These are phyloP conservation scores for Colletotrichum gigasporum DNA, from an alignment of 2,329 filamentous ascomycete species.

Conservation along the genomic window DNA sequence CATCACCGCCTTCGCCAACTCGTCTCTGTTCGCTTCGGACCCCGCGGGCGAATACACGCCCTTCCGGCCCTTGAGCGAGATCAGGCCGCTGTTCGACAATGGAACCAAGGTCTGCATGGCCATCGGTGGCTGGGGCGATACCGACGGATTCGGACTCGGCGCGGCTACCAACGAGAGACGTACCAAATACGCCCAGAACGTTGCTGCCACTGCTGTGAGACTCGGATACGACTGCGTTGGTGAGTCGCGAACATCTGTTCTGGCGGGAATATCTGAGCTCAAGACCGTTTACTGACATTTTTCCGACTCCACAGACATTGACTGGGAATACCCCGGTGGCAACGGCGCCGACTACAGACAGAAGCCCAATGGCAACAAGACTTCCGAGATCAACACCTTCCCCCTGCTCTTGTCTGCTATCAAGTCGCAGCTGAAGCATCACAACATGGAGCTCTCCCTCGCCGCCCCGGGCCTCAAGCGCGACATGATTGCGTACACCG, in stretches of 20 bases:
- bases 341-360: conserved; percentile 76
- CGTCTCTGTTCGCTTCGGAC: conserved; percentile 56
- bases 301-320: conserved; percentile 60
- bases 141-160: conserved; percentile 61
- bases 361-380: conserved; percentile 66
- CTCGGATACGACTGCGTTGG: conserved; percentile 70
- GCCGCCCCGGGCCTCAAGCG: conserved; percentile 70
- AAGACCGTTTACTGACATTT: not conserved
- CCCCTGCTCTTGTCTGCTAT: conserved; percentile 69
- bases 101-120: conserved; percentile 69
- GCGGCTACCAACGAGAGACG: conserved; percentile 58
- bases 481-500: conserved; percentile 76
- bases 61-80: conserved; percentile 60
- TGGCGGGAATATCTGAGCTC: too few relatives aligned
- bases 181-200: conserved; percentile 64
- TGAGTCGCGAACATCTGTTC: conserved; percentile 45
- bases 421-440: conserved; percentile 65
- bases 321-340: conserved; percentile 72
- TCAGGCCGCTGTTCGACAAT: conserved; percentile 61
- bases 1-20: conserved; percentile 63
- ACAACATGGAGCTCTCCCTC: conserved; percentile 66
- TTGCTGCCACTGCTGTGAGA: conserved; percentile 61
- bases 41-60: conserved; percentile 54
- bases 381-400: conserved; percentile 68
- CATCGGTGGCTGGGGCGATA: conserved; percentile 74